Evolutionary conservation across 2,329 filamentous ascomycete species (phyloP), one percentile per base, ranked within the genome.

Genomic region (Penicillium occitanis): DNA sequence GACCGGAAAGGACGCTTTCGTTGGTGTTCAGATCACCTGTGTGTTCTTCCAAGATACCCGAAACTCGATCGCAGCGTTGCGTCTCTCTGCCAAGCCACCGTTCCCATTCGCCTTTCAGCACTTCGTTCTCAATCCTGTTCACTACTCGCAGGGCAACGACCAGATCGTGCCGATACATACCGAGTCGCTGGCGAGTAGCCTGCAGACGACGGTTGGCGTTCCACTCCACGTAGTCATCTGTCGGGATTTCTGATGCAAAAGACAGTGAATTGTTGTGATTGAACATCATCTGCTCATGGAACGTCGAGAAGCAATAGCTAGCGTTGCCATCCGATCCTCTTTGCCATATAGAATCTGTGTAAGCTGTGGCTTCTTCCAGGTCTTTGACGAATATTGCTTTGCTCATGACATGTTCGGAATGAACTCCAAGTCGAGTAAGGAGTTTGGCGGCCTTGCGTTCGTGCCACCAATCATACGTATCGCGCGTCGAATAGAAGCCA

Each of bases 101-200:
- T 80, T 97, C 93, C 90, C 93, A 99, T 77, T 97, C 94, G 0
- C 90, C 90, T 73, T 88, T 86, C 63, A 98, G 79, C 76, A 97
- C 89, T 77, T 97, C 93, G 66, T 86, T 85, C 82, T 98, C 95
- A 33, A 98, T 88, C 66, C 86, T 90, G 78, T 98, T 97, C 68
- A 98, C 89, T 2, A 97, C 87, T 4, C 93, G 88, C 82, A 98
- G 88, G 5, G 93, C 93, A 5, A 99, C 93, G 2, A 98, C 81
- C 22, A 99, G 83, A 74, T 98, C 93, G 76, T 99, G 92, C 2
- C 95, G 86, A 76, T 97, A 95, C 1, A 87, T 83, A 0, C 91
- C 94, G 0, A 99, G 86, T 28, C 90, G 87, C 77, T 96, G 91
- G 10, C 94, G 86, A n/a, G 92, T 92, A 46, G 89, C 87, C 60